phyloP scores from a whole-genome alignment of 129 eudicot genomes.

The Flaveria linearis region DNA sequence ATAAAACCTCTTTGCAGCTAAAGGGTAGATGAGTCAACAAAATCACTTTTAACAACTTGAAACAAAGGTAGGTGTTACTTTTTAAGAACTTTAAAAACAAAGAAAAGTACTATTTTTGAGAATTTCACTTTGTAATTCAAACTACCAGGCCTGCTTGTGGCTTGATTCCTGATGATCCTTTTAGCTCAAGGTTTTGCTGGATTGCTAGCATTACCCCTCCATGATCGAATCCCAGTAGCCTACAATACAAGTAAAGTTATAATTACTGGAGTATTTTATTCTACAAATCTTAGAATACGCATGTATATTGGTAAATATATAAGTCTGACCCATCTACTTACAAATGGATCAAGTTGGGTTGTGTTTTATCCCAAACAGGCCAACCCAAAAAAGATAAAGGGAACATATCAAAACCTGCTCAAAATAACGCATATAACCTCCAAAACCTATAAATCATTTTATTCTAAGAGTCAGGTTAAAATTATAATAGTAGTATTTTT shows the following conservation, averaged over 20 bases:
- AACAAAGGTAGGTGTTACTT: background rate
- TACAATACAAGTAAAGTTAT: slow-evolving; percentile 19
- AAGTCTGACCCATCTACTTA: background rate
- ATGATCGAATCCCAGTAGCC: background rate
- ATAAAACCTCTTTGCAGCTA: background rate
- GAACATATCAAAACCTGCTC: background rate
- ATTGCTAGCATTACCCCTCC: background rate
- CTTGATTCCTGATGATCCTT: slow-evolving; percentile 17
- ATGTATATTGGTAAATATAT: background rate
- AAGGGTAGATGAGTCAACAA: slow-evolving; percentile 9
- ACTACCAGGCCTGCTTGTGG: slow-evolving; percentile 4
- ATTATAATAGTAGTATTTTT: background rate
- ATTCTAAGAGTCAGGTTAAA: background rate
- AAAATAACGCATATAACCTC: background rate
- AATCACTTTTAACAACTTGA: background rate
- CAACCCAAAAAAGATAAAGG: background rate
- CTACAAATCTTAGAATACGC: background rate
- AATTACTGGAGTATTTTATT: background rate
- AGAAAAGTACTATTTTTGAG: background rate
- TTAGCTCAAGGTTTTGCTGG: background rate
- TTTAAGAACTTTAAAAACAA: background rate
- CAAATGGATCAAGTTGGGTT: background rate
- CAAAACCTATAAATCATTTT: background rate
- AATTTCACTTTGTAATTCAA: slow-evolving; percentile 11
- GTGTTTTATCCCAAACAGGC: background rate